Conservation (phyloP, 1,284 basidiomycete genomes). For the Mixia osmundae region DNA sequence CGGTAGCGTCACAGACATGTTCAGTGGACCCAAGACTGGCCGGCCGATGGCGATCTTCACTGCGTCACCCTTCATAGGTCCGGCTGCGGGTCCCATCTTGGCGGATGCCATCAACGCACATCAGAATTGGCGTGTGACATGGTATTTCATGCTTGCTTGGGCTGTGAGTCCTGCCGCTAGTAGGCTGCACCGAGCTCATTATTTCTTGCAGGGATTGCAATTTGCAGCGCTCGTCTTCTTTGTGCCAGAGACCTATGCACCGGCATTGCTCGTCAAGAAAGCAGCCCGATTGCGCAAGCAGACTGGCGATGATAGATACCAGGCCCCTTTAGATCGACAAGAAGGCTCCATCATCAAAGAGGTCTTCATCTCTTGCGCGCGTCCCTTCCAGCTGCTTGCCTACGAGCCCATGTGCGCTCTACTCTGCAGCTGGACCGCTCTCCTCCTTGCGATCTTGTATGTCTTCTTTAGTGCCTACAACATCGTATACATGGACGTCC, state of each 20-base stretch:
- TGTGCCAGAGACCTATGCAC: slow-evolving; percentile 48
- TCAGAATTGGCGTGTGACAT: slow-evolving; percentile 53
- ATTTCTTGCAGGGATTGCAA: too few species aligned
- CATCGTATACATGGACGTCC: slow-evolving; percentile 34
- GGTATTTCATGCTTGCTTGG: slow-evolving; percentile 39
- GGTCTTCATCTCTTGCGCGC: too few species aligned
- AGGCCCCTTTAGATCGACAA: slow-evolving; percentile 15
- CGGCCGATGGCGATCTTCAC: slow-evolving; percentile 55
- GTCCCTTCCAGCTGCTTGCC: slow-evolving; percentile 28
- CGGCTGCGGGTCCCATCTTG: slow-evolving; percentile 9
- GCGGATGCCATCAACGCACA: slow-evolving; percentile 25
- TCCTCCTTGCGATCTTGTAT: slow-evolving; percentile 51
- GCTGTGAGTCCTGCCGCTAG: too few species aligned
- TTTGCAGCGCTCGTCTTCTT: slow-evolving; percentile 28
- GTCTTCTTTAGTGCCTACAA: slow-evolving; percentile 45
- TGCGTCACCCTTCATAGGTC: slow-evolving; percentile 6
- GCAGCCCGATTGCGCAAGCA: slow-evolving; percentile 30
- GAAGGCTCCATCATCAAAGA: slow-evolving; percentile 38
- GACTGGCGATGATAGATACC: slow-evolving; percentile 22
- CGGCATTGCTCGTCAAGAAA: slow-evolving; percentile 37
- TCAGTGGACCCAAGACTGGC: slow-evolving; percentile 36
- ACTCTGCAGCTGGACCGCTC: slow-evolving; percentile 35
- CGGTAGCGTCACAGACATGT: slow-evolving; percentile 47
- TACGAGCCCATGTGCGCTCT: slow-evolving; percentile 52
- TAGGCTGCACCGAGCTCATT: too few species aligned